A percentile compares a stretch with the other conserved stretches of the same genome.
Conservation (phyloP, 345 rosid genomes). For the Arabidopsis thaliana region DNA sequence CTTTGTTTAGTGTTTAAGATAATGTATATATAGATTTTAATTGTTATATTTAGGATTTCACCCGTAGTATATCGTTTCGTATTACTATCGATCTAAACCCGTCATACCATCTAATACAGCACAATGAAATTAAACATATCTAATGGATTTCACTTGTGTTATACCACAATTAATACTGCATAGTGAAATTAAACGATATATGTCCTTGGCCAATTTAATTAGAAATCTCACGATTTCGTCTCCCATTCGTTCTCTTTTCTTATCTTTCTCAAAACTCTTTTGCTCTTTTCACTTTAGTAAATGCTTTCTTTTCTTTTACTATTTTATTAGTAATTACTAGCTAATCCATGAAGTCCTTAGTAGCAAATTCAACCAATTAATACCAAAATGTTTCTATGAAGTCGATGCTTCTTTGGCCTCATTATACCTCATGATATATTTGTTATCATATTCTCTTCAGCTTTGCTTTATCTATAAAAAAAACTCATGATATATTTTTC, state of each 20-base stretch:
- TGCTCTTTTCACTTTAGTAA: neutral
- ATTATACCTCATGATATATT: neutral
- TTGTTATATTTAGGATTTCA: too few species aligned
- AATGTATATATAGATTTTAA: too few species aligned
- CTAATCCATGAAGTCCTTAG: neutral
- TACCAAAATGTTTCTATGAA: neutral
- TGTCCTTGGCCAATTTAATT: conserved; percentile 27
- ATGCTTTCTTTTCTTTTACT: neutral
- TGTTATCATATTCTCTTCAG: too few species aligned
- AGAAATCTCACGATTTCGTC: conserved; percentile 27
- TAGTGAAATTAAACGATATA: neutral
- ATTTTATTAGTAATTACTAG: neutral
- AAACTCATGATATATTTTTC: too few species aligned
- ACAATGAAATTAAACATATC: too few species aligned
- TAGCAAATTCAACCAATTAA: neutral
- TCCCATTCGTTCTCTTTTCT: conserved; percentile 27
- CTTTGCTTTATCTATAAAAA: too few species aligned
- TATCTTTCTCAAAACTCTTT: conserved; percentile 11
- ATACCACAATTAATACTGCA: too few species aligned
- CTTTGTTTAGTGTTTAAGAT: too few species aligned
- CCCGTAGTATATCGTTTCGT: too few species aligned
- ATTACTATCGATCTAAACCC: too few species aligned
- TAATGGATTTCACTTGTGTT: too few species aligned
- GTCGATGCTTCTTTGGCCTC: neutral
- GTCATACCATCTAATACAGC: too few species aligned